Conservation (phyloP, 208 protist species). For the Vickermania ingenoplastis region DNA sequence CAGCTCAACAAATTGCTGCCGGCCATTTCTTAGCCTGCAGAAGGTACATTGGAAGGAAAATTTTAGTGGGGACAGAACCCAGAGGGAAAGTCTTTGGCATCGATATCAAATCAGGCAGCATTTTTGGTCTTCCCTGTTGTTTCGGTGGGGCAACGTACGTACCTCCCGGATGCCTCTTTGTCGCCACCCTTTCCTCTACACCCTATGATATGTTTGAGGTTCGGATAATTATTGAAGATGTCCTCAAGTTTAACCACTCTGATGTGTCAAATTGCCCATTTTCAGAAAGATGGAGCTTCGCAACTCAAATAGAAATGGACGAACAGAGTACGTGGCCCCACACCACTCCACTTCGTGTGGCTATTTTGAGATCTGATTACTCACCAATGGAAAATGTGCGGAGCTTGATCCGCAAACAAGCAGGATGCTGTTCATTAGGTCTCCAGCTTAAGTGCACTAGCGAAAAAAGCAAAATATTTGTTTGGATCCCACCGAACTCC, state of each 20-base stretch:
- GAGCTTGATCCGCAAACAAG: slow-evolving; percentile 1
- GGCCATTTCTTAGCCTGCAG: slow-evolving; percentile 34
- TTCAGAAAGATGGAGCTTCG: slow-evolving; percentile 38
- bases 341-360: slow-evolving; percentile 29
- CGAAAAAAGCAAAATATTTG: slow-evolving; percentile 9
- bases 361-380: slow-evolving; percentile 49
- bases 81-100: slow-evolving; percentile 53
- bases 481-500: slow-evolving; percentile 41
- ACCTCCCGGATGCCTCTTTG: slow-evolving; percentile 44
- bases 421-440: slow-evolving; percentile 35
- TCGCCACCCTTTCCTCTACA: slow-evolving; percentile 45
- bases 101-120: slow-evolving; percentile 30
- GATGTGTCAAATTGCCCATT: slow-evolving; percentile 44
- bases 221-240: slow-evolving; percentile 67
- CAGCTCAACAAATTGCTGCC: slow-evolving; percentile 51
- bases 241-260: slow-evolving; percentile 51
- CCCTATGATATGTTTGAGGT: slow-evolving; percentile 41
- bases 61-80: slow-evolving; percentile 43
- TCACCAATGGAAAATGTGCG: slow-evolving; percentile 19
- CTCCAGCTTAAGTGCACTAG: slow-evolving; percentile 57
- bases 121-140: slow-evolving; percentile 58
- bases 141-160: slow-evolving; percentile 22
- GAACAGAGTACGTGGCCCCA: slow-evolving; percentile 64
- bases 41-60: slow-evolving; percentile 21
- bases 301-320: slow-evolving; percentile 49